Evolutionary conservation across 345 rosid genomes (phyloP).

Genomic region (Populus davidiana): DNA sequence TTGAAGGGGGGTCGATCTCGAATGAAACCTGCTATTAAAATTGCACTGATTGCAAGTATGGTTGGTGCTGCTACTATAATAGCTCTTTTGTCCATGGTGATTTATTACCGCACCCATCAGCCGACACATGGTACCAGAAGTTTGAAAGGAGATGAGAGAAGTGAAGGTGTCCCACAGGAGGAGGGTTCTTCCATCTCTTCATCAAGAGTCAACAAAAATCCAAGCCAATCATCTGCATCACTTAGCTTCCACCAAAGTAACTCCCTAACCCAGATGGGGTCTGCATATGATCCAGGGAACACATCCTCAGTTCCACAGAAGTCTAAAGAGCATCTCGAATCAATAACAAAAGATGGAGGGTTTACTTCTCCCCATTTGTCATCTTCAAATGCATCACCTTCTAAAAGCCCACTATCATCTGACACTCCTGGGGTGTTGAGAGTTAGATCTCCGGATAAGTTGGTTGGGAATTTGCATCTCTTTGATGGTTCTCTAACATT

Average conservation of each 20-base stretch:
- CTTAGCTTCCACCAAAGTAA: slow-evolving; percentile 39
- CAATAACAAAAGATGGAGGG: slow-evolving; percentile 38
- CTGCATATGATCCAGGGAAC: slow-evolving; percentile 34
- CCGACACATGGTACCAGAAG: slow-evolving; percentile 24
- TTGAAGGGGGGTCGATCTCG: slow-evolving; percentile 29
- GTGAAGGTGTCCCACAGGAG: slow-evolving; percentile 28
- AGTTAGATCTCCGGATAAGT: slow-evolving; percentile 59
- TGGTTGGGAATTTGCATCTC: slow-evolving; percentile 70
- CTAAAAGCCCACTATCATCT: slow-evolving; percentile 37
- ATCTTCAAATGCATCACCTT: slow-evolving; percentile 55
- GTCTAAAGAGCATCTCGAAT: slow-evolving; percentile 30
- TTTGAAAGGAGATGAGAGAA: slow-evolving; percentile 29
- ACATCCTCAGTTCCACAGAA: slow-evolving; percentile 36
- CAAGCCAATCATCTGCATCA: slow-evolving; percentile 43
- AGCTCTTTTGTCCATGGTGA: slow-evolving; percentile 39
- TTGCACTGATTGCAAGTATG: slow-evolving; percentile 58
- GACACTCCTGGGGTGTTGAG: slow-evolving; percentile 36
- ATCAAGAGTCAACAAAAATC: slow-evolving; percentile 35
- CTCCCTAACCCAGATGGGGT: slow-evolving; percentile 21
- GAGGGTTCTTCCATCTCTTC: slow-evolving; percentile 42
- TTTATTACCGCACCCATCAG: slow-evolving; percentile 34
- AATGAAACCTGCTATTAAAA: slow-evolving; percentile 43
- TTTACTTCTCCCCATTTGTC: slow-evolving; percentile 51
- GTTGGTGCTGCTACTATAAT: slow-evolving; percentile 45
- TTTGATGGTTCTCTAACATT: slow-evolving; percentile 58